Evolutionary conservation across 148 eudicot species (phyloP).

Genomic region (Camellia japonica): DNA sequence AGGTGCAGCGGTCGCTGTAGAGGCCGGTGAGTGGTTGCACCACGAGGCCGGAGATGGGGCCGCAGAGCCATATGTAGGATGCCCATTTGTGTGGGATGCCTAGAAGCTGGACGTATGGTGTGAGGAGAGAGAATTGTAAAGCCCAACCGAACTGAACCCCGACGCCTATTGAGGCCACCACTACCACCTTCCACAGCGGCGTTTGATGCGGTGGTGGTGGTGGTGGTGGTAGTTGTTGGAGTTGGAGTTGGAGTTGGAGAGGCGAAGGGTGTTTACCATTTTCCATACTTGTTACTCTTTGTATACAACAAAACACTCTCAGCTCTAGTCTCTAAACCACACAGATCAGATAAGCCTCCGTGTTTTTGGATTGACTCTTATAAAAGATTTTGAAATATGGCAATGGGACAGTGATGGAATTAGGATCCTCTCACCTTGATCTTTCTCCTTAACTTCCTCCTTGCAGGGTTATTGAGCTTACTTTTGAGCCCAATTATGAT

Average conservation of each 20-base stretch:
- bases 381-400: too few species aligned
- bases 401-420: too few species aligned
- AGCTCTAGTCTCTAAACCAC: too few species aligned
- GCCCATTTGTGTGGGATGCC: slow-evolving; percentile 71
- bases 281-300: background rate
- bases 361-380: too few species aligned
- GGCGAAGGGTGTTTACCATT: background rate
- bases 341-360: too few species aligned
- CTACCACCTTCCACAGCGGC: slow-evolving; percentile 34
- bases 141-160: slow-evolving; percentile 93
- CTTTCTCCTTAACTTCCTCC: too few species aligned
- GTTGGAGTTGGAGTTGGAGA: background rate
- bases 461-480: too few species aligned
- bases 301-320: too few species aligned
- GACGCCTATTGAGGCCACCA: slow-evolving; percentile 66
- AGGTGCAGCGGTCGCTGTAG: slow-evolving; percentile 52
- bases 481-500: too few species aligned
- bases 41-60: slow-evolving; percentile 75
- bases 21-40: slow-evolving; percentile 81
- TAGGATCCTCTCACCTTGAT: too few species aligned
- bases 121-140: slow-evolving; percentile 66
- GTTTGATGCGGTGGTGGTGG: background rate
- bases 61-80: slow-evolving; percentile 78
- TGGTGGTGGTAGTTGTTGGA: too few species aligned
- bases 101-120: slow-evolving; percentile 71